Conservation (phyloP, 345 rosid species). For the Salix brachista region DNA sequence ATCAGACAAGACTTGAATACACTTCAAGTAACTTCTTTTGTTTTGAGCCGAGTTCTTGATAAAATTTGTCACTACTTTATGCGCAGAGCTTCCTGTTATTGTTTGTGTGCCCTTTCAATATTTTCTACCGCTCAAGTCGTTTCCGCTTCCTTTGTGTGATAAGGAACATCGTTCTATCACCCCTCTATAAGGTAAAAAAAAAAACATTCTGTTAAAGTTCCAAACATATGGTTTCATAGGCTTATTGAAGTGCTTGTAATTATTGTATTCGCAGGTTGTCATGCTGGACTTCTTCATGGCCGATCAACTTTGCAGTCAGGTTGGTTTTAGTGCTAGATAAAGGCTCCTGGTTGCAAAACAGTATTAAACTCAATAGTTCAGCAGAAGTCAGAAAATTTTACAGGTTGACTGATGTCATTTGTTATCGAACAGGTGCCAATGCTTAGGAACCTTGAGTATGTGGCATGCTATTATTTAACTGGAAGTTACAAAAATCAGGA, state of each 20-base stretch:
- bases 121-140: constrained; percentile 73
- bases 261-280: constrained; percentile 48
- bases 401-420: constrained; percentile 3
- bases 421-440: constrained; percentile 53
- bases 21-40: not conserved
- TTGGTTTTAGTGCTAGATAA: constrained; percentile 13
- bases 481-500: constrained; percentile 93
- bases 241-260: not conserved
- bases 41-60: not conserved
- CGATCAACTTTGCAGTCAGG: constrained; percentile 98
- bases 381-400: not conserved
- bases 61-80: not conserved
- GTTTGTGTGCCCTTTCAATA: constrained; percentile 75
- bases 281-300: constrained; percentile 99
- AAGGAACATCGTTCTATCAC: constrained; percentile 76
- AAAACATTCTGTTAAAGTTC: not conserved
- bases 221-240: not conserved
- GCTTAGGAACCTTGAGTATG: constrained; percentile 78
- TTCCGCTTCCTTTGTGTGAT: constrained; percentile 58
- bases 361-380: not conserved
- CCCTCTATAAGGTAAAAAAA: constrained; percentile 72
- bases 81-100: constrained; percentile 53
- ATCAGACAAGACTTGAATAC: not conserved
- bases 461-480: constrained; percentile 84
- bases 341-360: not conserved